Conservation (phyloP, 768 basidiomycete species). For the Termitomyces sp. region DNA sequence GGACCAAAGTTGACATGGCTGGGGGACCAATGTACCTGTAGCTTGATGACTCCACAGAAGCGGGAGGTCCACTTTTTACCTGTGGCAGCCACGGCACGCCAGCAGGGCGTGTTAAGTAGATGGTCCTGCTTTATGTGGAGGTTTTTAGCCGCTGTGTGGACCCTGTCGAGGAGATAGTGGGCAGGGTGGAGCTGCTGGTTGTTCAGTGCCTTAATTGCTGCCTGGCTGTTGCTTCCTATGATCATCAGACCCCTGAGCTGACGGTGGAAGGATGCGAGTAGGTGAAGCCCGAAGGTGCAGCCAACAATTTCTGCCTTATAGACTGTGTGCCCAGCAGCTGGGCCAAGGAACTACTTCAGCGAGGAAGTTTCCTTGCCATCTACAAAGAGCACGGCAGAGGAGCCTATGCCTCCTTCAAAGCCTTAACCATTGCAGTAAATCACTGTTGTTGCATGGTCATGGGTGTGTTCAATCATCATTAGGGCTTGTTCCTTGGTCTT, state of each 20-base stretch:
- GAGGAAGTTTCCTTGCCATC: not conserved
- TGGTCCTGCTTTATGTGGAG: constrained; percentile 4
- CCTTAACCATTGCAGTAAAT: constrained; percentile 11
- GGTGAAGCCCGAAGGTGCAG: not conserved
- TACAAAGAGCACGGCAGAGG: constrained; percentile 6
- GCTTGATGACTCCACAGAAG: not conserved
- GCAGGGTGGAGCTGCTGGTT: constrained; percentile 10
- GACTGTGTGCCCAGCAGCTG: constrained; percentile 7
- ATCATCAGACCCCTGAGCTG: not conserved
- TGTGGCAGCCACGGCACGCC: too few species aligned
- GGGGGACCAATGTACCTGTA: not conserved
- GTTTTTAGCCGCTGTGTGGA: constrained; percentile 1
- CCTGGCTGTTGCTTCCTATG: constrained; percentile 11
- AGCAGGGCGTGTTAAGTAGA: not conserved
- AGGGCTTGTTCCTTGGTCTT: not conserved
- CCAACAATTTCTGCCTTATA: constrained; percentile 8
- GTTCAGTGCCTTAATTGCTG: not conserved
- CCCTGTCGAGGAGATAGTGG: constrained; percentile 11
- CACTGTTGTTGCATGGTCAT: not conserved
- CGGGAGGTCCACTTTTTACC: not conserved
- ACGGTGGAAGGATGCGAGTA: not conserved
- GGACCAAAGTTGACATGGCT: not conserved
- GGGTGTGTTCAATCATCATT: not conserved
- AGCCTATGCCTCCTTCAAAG: constrained; percentile 8
- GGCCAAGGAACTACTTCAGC: constrained; percentile 6